Conservation (phyloP, 495 filamentous ascomycete genomes). For the Poronia punctata region DNA sequence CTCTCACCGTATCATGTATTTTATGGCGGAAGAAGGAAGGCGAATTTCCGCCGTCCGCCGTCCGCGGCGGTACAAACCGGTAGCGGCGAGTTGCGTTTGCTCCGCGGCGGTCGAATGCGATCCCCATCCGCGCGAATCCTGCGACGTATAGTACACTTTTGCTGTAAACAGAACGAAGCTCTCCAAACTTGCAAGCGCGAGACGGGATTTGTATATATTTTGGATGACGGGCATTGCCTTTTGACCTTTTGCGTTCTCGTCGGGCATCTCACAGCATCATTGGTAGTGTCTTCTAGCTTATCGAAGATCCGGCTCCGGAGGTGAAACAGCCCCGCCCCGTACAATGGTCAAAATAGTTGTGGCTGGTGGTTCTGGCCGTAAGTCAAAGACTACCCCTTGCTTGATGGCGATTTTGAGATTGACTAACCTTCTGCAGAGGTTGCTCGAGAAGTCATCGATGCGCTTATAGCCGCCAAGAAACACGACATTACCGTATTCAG, state of each 20-base stretch:
- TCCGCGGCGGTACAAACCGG: conserved; percentile 2
- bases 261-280: background rate
- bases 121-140: too few relatives aligned
- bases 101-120: conserved; percentile 9
- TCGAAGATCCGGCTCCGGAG: background rate
- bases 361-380: conserved; percentile 48
- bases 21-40: background rate
- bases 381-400: conserved; percentile 7
- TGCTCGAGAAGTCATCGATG: conserved; percentile 48
- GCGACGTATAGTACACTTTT: too few relatives aligned
- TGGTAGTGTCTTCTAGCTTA: background rate
- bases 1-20: too few relatives aligned
- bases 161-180: too few relatives aligned
- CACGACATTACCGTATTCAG: conserved; percentile 46
- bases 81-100: background rate
- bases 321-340: background rate
- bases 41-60: background rate
- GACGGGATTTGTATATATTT: background rate
- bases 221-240: too few relatives aligned
- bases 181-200: background rate
- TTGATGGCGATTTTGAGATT: background rate
- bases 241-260: background rate
- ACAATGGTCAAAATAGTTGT: conserved; percentile 50
- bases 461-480: conserved; percentile 39
- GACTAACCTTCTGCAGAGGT: conserved; percentile 35